phyloP scores from a whole-genome alignment of 2,329 filamentous ascomycete genomes.

The Lachnellula hyalina region DNA sequence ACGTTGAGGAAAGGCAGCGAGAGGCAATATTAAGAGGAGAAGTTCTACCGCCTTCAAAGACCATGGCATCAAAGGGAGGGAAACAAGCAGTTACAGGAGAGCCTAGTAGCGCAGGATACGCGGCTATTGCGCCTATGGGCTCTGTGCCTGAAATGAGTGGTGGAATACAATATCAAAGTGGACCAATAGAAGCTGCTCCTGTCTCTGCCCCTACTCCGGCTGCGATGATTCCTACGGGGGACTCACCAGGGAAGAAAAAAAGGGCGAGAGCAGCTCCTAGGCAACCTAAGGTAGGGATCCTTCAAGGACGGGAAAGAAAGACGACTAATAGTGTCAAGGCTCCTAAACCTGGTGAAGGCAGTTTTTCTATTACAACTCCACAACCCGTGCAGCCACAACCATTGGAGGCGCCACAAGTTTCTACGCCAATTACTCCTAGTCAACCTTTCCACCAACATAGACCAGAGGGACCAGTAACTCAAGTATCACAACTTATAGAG shows the following conservation, averaged over 20 bases:
- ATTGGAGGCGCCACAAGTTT: neutral
- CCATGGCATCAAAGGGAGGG: conserved; percentile 1
- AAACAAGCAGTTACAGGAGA: conserved; percentile 10
- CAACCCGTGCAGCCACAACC: conserved; percentile 3
- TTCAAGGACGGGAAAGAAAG: neutral
- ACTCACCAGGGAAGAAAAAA: conserved; percentile 21
- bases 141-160: conserved; percentile 4
- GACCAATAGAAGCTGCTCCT: conserved; percentile 1
- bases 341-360: conserved; percentile 18
- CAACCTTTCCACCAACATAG: neutral
- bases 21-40: conserved; percentile 27
- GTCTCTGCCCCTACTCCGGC: neutral
- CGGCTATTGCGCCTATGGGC: conserved; percentile 7
- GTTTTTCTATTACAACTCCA: conserved; percentile 10
- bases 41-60: conserved; percentile 18
- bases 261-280: conserved; percentile 13
- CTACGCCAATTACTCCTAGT: neutral
- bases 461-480: neutral
- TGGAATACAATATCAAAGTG: conserved; percentile 10
- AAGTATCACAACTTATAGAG: neutral
- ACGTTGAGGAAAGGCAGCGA: conserved; percentile 23
- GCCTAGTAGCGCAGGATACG: conserved; percentile 9
- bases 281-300: conserved; percentile 15
- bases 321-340: conserved; percentile 3
- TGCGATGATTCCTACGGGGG: conserved; percentile 1